Percentiles rank a stretch among this genome's conserved stretches.
These are phyloP conservation scores for Raffaelea albimanens DNA, from an alignment of 2,329 filamentous ascomycete species.

Conservation along the genomic window DNA sequence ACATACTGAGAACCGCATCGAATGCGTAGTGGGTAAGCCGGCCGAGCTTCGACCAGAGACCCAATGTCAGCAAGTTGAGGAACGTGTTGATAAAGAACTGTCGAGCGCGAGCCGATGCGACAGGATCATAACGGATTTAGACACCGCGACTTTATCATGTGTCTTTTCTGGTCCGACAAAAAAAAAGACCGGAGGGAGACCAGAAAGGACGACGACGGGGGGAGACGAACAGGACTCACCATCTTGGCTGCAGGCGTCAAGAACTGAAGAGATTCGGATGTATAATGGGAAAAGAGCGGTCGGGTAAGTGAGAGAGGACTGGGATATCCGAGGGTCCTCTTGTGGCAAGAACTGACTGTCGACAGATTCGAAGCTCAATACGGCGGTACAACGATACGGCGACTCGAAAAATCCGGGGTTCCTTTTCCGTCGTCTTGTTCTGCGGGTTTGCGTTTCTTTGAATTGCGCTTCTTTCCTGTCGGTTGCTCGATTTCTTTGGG, in stretches of 20 bases:
- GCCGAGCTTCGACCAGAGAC: slow-evolving; percentile 72
- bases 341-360: no score
- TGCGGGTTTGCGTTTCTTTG: no score
- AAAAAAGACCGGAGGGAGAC: slow-evolving; percentile 3
- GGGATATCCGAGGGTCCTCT: no score
- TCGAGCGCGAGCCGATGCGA: slow-evolving; percentile 25
- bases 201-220: slow-evolving; percentile 2
- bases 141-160: slow-evolving; percentile 18
- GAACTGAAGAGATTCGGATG: not conserved
- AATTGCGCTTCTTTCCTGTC: no score
- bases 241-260: not conserved
- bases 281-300: slow-evolving; percentile 6
- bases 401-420: not conserved
- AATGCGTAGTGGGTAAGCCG: slow-evolving; percentile 90
- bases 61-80: slow-evolving; percentile 60
- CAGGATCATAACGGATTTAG: slow-evolving; percentile 20
- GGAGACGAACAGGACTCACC: slow-evolving; percentile 6
- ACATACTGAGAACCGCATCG: slow-evolving; percentile 83
- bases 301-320: no score
- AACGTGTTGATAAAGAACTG: slow-evolving; percentile 23
- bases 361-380: no score
- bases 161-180: no score
- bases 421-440: not conserved
- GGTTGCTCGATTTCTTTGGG: not conserved
- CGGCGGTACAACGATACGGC: no score